Conservation (phyloP, 1,284 basidiomycete genomes). For the Cerrena zonata region DNA sequence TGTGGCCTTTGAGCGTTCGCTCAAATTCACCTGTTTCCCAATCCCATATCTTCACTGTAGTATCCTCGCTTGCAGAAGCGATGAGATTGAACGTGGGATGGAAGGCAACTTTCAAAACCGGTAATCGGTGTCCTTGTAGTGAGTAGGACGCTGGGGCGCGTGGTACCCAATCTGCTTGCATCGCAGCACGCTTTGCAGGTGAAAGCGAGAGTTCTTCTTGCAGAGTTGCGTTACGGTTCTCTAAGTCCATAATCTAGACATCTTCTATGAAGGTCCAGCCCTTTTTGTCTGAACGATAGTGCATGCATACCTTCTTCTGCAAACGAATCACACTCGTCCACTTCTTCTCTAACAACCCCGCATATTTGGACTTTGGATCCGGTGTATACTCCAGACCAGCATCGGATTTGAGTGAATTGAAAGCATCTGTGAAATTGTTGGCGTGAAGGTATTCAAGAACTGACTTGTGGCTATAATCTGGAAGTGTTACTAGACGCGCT, state of each 20-base stretch:
- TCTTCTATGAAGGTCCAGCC: background rate
- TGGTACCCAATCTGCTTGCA: slow-evolving; percentile 76
- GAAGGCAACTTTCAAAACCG: slow-evolving; percentile 76
- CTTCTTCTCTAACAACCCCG: slow-evolving; percentile 87
- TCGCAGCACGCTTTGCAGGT: slow-evolving; percentile 48
- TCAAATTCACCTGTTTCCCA: slow-evolving; percentile 94
- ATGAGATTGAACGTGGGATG: slow-evolving; percentile 82
- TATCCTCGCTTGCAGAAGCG: slow-evolving; percentile 82
- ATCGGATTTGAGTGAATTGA: slow-evolving; percentile 60
- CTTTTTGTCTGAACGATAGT: background rate
- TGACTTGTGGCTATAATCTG: slow-evolving; percentile 63
- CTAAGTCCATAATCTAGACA: slow-evolving; percentile 80
- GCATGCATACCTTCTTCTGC: slow-evolving; percentile 76
- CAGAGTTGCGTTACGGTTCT: slow-evolving; percentile 69
- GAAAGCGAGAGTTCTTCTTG: slow-evolving; percentile 73
- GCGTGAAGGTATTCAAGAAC: slow-evolving; percentile 79
- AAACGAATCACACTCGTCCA: slow-evolving; percentile 90
- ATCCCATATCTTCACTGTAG: slow-evolving; percentile 89
- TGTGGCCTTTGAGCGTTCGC: slow-evolving; percentile 86
- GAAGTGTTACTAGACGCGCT: slow-evolving; percentile 8
- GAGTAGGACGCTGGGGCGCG: slow-evolving; percentile 74
- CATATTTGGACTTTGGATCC: slow-evolving; percentile 78
- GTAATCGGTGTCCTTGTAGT: slow-evolving; percentile 75
- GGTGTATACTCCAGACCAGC: slow-evolving; percentile 60
- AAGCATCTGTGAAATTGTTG: slow-evolving; percentile 59